Base-by-base conservation (phyloP, 495 filamentous ascomycete genomes). In the Penicillium diatomitis region DNA sequence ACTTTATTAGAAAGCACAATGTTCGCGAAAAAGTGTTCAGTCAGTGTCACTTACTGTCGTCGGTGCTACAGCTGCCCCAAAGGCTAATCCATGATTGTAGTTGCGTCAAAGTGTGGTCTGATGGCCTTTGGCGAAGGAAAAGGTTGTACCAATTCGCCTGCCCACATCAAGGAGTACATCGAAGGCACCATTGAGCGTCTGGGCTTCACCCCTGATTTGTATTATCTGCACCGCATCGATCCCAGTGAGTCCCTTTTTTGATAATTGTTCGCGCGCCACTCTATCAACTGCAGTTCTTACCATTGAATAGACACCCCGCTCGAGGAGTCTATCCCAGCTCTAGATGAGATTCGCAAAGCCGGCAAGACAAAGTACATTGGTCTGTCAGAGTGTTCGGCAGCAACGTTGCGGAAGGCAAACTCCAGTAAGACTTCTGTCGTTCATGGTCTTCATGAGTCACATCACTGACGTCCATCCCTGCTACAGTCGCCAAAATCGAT, bases 1-100 rank as follows among this genome's bases (percentile, higher is more conserved):
- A 75, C 32, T 78, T 76, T 48, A 74, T 78, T 51, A 56, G 65
- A 38, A 78, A 78, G 53, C 74, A 78, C 57, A 71, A 76, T 37
- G 60, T 75, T 8, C 69, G 69, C 37, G 64, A 71, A 32, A 68
- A 75, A 47, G n/a, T 76, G 3, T 74, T 76, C 48, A 60, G 71
- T 74, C 36, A 32, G 63, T 60, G 8, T 10, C 20, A 20, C 20
- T 20, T 20, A 20, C 20, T 20, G 0, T 20, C 20, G 20, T 20
- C 20, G 20, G 20, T 20, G 20, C 20, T 20, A 20, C 20, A 20
- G 20, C 2, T 20, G 1, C 20, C 20, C 0, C 20, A 20, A 6
- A 10, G 6, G 30, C 38, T 46, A 10, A 41, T 28, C 1, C 0
- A 32, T 31, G 12, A 6, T 7, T 3, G n/a, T 41, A 74, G 71